Evolutionary conservation across 495 filamentous ascomycete species (phyloP).

Genomic region (Hypoxylon perforatum): DNA sequence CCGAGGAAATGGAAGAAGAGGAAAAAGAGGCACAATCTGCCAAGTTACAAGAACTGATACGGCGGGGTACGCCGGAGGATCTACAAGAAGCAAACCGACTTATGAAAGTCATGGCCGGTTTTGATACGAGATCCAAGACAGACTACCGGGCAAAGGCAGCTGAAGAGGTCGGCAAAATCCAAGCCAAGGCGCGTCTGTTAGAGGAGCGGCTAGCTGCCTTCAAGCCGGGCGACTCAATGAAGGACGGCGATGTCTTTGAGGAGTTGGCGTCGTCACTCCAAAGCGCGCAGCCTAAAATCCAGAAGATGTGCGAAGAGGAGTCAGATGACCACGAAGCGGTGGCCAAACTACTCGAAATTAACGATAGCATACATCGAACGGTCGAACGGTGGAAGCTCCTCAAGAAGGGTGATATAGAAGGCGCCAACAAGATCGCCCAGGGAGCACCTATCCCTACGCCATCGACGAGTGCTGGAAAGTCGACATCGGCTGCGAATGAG

Average conservation of each 20-base stretch:
- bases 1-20: constrained; percentile 99
- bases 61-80: constrained; percentile 89
- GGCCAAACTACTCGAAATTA: constrained; percentile 93
- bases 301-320: constrained; percentile 99
- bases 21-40: constrained; percentile 94
- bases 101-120: constrained; percentile 99
- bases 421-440: constrained; percentile 82
- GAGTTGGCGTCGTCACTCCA: constrained; percentile 92
- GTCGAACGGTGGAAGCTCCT: constrained; percentile 93
- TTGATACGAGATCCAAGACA: constrained; percentile 92
- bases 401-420: constrained; percentile 92
- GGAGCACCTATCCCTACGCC: constrained; percentile 72
- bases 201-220: constrained; percentile 93
- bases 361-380: constrained; percentile 97
- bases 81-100: constrained; percentile 94
- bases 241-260: constrained; percentile 94
- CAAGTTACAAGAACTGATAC: constrained; percentile 96
- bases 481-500: constrained; percentile 82
- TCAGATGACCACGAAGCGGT: constrained; percentile 97
- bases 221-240: constrained; percentile 81
- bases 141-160: constrained; percentile 98
- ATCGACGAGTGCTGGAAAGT: constrained; percentile 71
- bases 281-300: constrained; percentile 97
- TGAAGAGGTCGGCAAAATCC: constrained; percentile 91
- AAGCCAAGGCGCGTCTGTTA: constrained; percentile 88